Conservation (phyloP, 192 early-diverging fungal species). For the Gryganskiella cystojenkinii region DNA sequence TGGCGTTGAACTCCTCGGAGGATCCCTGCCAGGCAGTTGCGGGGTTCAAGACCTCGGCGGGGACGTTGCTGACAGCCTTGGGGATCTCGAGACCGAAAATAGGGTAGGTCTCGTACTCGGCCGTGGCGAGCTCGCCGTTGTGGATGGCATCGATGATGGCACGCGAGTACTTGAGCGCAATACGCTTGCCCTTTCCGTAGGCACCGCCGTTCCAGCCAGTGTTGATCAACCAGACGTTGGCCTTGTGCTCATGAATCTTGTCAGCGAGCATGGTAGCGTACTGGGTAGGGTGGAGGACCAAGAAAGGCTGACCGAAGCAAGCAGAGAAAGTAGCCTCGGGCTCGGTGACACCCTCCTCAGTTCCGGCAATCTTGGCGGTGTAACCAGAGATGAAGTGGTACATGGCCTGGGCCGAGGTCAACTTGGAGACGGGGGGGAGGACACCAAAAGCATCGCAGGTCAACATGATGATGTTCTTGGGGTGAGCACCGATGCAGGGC, state of each 20-base stretch:
- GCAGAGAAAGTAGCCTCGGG: constrained; percentile 93
- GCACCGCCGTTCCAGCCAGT: constrained; percentile 98
- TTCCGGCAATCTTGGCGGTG: constrained; percentile 98
- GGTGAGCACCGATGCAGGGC: constrained; percentile 90
- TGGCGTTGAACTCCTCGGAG: constrained; percentile 67
- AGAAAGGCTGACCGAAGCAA: constrained; percentile 95
- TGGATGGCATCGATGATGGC: constrained; percentile 99
- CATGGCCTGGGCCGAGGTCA: constrained; percentile 90
- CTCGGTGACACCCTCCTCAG: constrained; percentile 93
- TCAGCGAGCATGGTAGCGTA: constrained; percentile 97
- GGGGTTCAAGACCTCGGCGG: constrained; percentile 88
- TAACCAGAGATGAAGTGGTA: constrained; percentile 99
- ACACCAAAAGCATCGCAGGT: constrained; percentile 98
- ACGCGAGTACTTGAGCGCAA: constrained; percentile 96
- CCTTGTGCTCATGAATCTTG: constrained; percentile 90
- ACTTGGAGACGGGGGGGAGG: constrained; percentile 91
- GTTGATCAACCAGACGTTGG: constrained; percentile 96
- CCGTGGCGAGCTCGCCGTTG: constrained; percentile 86
- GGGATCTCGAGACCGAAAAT: constrained; percentile 92
- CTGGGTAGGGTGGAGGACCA: constrained; percentile 94
- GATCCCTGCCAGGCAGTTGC: constrained; percentile 87
- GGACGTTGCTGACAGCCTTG: constrained; percentile 84
- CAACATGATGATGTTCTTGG: constrained; percentile 94
- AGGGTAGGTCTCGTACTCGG: constrained; percentile 89
- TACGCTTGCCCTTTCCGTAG: constrained; percentile 94